These are phyloP conservation scores for Buxus sempervirens DNA, from an alignment of 164 flowering plant genomes.

Conservation along the genomic window DNA sequence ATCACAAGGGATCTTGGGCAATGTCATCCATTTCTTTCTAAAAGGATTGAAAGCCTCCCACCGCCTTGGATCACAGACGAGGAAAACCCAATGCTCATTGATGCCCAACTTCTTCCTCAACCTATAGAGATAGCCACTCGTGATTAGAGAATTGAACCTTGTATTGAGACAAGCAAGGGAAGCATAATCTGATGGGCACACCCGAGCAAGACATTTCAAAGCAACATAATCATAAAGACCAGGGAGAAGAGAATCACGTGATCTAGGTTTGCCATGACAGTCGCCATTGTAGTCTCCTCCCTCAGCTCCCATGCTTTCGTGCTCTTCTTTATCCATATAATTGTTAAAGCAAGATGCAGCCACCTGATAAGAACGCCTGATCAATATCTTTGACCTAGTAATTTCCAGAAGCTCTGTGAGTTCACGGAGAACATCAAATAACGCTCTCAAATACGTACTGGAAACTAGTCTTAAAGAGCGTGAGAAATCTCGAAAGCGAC, in stretches of 20 bases:
- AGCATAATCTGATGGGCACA: constrained; percentile 20
- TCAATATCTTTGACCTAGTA: constrained; percentile 8
- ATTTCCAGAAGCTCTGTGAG: constrained; percentile 6
- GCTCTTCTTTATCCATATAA: neutral
- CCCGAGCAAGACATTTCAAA: constrained; percentile 13
- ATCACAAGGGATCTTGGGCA: constrained; percentile 19
- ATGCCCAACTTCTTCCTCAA: constrained; percentile 16
- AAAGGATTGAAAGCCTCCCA: constrained; percentile 26
- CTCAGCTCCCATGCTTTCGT: neutral
- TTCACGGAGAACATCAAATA: neutral
- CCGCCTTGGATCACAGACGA: constrained; percentile 12
- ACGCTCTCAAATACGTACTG: neutral
- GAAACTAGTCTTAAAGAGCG: neutral
- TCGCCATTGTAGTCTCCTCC: neutral
- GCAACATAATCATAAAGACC: constrained; percentile 10
- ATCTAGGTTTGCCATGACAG: neutral
- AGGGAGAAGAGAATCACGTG: neutral
- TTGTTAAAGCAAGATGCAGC: neutral
- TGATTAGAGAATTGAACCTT: constrained; percentile 16
- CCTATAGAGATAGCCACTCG: constrained; percentile 21
- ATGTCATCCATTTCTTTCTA: constrained; percentile 19
- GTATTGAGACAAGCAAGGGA: constrained; percentile 21
- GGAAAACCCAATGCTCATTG: constrained; percentile 25
- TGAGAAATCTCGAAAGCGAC: neutral
- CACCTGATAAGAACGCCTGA: neutral